Conservation (phyloP, 495 filamentous ascomycete species). For the Parachaetomium inaequale region DNA sequence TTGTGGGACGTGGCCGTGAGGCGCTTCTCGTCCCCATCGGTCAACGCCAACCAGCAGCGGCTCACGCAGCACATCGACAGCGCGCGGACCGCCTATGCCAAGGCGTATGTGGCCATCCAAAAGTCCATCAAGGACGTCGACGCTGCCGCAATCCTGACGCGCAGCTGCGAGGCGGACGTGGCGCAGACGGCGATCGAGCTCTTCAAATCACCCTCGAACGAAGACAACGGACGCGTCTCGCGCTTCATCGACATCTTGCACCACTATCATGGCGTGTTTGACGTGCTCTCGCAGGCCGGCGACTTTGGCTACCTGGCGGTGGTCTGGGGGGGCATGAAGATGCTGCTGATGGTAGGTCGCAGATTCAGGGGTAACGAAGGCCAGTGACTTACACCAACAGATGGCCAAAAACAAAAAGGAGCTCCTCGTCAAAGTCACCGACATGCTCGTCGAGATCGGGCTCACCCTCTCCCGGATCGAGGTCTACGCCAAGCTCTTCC, state of each 20-base stretch:
- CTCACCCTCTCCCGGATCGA: constrained; percentile 20
- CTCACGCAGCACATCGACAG: constrained; percentile 8
- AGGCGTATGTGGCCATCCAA: constrained; percentile 13
- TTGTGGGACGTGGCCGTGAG: constrained; percentile 13
- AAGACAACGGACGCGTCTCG: constrained; percentile 6
- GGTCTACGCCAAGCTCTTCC: constrained; percentile 14
- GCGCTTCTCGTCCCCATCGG: constrained; percentile 14
- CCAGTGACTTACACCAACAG: background rate
- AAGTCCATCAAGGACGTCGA: constrained; percentile 12
- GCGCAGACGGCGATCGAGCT: constrained; percentile 14
- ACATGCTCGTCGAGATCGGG: constrained; percentile 21
- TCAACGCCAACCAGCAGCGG: background rate
- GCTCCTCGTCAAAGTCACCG: constrained; percentile 16
- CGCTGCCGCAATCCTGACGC: background rate
- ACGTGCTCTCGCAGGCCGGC: constrained; percentile 16
- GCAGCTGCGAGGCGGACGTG: constrained; percentile 13
- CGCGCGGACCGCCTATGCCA: constrained; percentile 14
- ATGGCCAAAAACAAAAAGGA: constrained; percentile 22
- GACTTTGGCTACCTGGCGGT: constrained; percentile 20
- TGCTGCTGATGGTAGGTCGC: constrained; percentile 13
- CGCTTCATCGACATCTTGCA: constrained; percentile 16
- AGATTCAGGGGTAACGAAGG: background rate
- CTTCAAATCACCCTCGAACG: background rate
- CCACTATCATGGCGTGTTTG: constrained; percentile 20
- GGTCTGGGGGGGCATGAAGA: constrained; percentile 23